These are phyloP conservation scores for Dothiorella sarmentorum DNA, from an alignment of 2,329 filamentous ascomycete genomes.

Conservation along the genomic window DNA sequence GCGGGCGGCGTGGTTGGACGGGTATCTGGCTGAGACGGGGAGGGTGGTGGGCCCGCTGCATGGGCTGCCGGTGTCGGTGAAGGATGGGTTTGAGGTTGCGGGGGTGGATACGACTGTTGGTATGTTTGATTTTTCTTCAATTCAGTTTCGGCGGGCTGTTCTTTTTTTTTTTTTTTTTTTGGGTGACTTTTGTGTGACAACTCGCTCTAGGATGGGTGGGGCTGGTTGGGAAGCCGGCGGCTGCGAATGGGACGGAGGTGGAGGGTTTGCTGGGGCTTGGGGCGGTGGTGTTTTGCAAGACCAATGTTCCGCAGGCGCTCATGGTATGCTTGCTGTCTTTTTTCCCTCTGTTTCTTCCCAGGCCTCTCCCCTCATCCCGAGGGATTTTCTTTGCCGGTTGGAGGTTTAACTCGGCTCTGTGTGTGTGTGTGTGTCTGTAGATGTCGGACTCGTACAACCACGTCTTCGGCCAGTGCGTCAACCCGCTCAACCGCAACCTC, in stretches of 20 bases:
- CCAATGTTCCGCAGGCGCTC: conserved; percentile 52
- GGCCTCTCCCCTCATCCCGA: too few relatives aligned
- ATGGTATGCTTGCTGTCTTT: conserved; percentile 48
- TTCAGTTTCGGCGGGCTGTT: too few relatives aligned
- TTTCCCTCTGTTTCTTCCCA: too few relatives aligned
- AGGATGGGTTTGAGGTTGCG: conserved; percentile 49
- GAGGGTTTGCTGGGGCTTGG: conserved; percentile 42
- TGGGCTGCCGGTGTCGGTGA: conserved; percentile 47
- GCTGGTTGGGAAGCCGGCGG: conserved; percentile 29
- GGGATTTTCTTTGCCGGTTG: too few relatives aligned
- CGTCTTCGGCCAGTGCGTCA: conserved; percentile 51
- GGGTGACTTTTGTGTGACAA: conserved; percentile 37
- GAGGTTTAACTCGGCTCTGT: conserved; percentile 25
- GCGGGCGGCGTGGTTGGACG: conserved; percentile 41
- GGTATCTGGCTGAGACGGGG: conserved; percentile 34
- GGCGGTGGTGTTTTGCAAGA: conserved; percentile 51
- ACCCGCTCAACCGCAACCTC: conserved; percentile 51
- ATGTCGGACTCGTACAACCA: conserved; percentile 49
- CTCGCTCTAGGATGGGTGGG: conserved; percentile 53
- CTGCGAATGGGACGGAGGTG: conserved; percentile 24
- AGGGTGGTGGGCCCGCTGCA: conserved; percentile 45
- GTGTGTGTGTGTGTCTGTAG: too few relatives aligned
- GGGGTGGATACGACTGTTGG: conserved; percentile 53
- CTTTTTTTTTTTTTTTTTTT: too few relatives aligned
- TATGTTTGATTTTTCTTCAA: too few relatives aligned